phyloP scores from a whole-genome alignment of 1,284 basidiomycete species.

The Amylostereum chailletii region DNA sequence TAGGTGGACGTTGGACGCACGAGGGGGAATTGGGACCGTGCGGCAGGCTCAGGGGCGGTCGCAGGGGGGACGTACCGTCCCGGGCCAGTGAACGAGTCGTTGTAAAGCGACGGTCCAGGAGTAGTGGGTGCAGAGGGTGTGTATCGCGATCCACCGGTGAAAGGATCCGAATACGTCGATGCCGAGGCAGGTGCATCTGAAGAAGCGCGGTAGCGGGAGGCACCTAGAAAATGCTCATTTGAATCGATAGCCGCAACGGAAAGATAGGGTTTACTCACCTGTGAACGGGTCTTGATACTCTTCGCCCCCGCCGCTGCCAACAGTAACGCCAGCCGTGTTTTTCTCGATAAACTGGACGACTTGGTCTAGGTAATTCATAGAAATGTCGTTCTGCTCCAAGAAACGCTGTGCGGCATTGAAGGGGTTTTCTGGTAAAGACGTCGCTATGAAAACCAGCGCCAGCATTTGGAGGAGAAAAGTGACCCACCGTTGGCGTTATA shows the following conservation, averaged over 20 bases:
- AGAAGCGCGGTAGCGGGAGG: conserved; percentile 45
- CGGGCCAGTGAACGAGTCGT: conserved; percentile 9
- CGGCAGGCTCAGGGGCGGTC: conserved; percentile 1
- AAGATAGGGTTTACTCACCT: conserved; percentile 33
- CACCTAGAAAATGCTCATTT: conserved; percentile 28
- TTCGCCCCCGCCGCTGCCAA: conserved; percentile 47
- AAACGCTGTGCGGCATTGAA: conserved; percentile 88
- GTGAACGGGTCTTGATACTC: conserved; percentile 86
- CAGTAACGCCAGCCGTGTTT: conserved; percentile 73
- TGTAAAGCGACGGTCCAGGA: conserved; percentile 19
- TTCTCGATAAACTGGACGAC: conserved; percentile 93
- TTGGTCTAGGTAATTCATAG: conserved; percentile 79
- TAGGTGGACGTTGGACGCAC: conserved; percentile 29
- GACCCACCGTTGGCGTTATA: conserved; percentile 79
- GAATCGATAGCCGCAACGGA: conserved; percentile 3
- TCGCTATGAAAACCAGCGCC: neutral
- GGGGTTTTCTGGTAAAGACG: conserved; percentile 69
- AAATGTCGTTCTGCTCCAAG: conserved; percentile 78
- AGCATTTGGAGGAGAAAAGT: neutral
- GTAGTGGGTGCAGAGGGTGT: conserved; percentile 8
- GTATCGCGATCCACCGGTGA: conserved; percentile 13
- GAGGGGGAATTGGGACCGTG: conserved; percentile 44
- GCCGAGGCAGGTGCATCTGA: conserved; percentile 1
- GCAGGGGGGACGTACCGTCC: conserved; percentile 7
- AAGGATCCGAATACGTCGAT: conserved; percentile 10